Evolutionary conservation across 345 rosid species (phyloP).

Genomic region (Citrus trifoliata): DNA sequence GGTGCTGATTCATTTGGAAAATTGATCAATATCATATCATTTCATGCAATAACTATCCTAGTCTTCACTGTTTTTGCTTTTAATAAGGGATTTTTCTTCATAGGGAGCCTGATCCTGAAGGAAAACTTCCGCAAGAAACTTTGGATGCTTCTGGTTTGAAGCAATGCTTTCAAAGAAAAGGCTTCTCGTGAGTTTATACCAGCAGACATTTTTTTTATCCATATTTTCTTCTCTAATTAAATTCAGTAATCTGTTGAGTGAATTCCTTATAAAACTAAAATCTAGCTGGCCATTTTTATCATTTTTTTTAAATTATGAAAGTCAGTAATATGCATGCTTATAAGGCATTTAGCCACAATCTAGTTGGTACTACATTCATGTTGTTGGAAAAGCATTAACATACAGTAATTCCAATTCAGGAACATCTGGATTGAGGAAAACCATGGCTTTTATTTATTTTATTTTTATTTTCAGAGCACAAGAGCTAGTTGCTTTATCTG

Average conservation of each 20-base stretch:
- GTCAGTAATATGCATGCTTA: background rate
- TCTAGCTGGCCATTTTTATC: background rate
- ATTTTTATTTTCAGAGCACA: conserved; percentile 44
- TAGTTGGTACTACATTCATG: background rate
- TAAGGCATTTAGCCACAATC: background rate
- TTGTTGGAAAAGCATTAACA: background rate
- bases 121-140: conserved; percentile 74
- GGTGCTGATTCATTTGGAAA: background rate
- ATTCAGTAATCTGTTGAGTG: background rate
- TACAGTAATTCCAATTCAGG: background rate
- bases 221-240: background rate
- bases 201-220: background rate
- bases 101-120: conserved; percentile 84
- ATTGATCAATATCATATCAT: background rate
- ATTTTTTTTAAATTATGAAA: background rate
- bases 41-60: background rate
- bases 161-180: conserved; percentile 75
- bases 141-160: conserved; percentile 67
- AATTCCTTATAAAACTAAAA: background rate
- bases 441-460: background rate
- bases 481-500: conserved; percentile 81
- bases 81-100: conserved; percentile 9
- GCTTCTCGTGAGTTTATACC: conserved; percentile 71
- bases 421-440: background rate
- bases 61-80: background rate